These are phyloP conservation scores for Fomes fomentarius DNA, from an alignment of 1,284 basidiomycete species.

Conservation along the genomic window DNA sequence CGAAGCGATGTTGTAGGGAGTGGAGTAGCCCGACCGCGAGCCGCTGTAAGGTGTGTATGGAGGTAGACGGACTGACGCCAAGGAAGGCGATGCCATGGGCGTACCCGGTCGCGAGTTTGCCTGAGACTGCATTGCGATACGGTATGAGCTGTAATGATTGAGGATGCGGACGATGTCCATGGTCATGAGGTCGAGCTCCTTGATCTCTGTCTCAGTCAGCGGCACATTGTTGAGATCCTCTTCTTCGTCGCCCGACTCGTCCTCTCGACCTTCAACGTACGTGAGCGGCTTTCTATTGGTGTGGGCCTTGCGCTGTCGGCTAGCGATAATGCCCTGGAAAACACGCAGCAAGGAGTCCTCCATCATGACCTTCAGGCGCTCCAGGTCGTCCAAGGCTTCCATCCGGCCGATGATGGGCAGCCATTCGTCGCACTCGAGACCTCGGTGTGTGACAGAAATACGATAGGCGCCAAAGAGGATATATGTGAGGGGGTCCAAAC, in stretches of 20 bases:
- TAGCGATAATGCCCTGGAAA: constrained; percentile 83
- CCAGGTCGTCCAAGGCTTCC: constrained; percentile 82
- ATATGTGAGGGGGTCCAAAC: constrained; percentile 89
- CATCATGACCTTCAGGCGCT: constrained; percentile 82
- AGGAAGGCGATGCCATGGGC: constrained; percentile 53
- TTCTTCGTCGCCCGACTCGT: constrained; percentile 65
- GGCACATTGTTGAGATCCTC: constrained; percentile 47
- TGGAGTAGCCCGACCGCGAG: constrained; percentile 42
- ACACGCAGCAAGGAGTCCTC: constrained; percentile 89
- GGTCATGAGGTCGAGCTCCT: constrained; percentile 76
- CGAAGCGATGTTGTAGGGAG: constrained; percentile 51
- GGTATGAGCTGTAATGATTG: constrained; percentile 65
- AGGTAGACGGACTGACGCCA: constrained; percentile 37
- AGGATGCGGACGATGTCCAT: constrained; percentile 75
- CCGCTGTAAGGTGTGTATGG: constrained; percentile 25
- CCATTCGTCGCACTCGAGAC: constrained; percentile 91
- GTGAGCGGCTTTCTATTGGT: constrained; percentile 37
- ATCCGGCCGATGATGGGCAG: constrained; percentile 83
- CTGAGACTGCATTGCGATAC: constrained; percentile 55
- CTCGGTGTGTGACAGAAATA: constrained; percentile 66
- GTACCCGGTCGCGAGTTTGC: constrained; percentile 67
- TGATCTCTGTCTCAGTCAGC: constrained; percentile 67
- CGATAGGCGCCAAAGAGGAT: constrained; percentile 92
- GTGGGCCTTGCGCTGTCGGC: constrained; percentile 36
- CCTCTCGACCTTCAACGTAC: constrained; percentile 55